Evolutionary conservation across 1,284 basidiomycete species (phyloP), one percentile per base, ranked within the genome.

Genomic region (Ustilago loliicola): DNA sequence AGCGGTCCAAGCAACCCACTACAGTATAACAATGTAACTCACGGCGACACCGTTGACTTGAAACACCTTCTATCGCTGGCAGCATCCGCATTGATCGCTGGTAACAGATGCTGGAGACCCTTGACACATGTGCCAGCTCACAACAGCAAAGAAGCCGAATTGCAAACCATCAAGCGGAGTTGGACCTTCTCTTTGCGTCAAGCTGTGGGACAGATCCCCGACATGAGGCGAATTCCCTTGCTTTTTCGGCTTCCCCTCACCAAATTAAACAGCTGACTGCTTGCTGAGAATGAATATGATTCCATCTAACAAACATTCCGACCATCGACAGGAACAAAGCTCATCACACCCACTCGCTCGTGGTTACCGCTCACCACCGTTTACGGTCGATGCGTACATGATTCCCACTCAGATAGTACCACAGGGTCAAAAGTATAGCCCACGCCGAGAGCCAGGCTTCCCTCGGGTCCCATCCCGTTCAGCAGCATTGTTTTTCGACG

Each of bases 181-280:
- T 38, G 36, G 9, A 10, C 36, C 36, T 38, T 38, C 36, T 15
- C 6, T 38, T 38, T 38, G 6, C 36, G 13, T 38, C 36, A 38
- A 38, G 13, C 13, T 38, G 36, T 38, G 36, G 36, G 36, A 15
- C 36, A 38, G 9, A 15, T 11, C 15, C 36, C 36, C 36, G n/a
- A 38, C 36, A 38, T 38, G 21, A 51, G 25, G 23, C 23, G 48
- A 30, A 51, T 27, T 51, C 48, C 7, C 25, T 27, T 51, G 9
- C 48, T 30, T 51, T 51, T 51, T 47, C 45, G 45, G 45, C 15
- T 23, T 47, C n/a, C 13, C n/a, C n/a, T n/a, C 45, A 27, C 48
- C 17, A 13, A 19, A 40, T 40, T 40, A 19, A 9, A 40, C 38
- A 9, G 17, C 38, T 13, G 17, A 40, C 6, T 19, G 15, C n/a